These are phyloP conservation scores for Fusarium falciforme DNA, from an alignment of 2,329 filamentous ascomycete species.

Conservation along the genomic window DNA sequence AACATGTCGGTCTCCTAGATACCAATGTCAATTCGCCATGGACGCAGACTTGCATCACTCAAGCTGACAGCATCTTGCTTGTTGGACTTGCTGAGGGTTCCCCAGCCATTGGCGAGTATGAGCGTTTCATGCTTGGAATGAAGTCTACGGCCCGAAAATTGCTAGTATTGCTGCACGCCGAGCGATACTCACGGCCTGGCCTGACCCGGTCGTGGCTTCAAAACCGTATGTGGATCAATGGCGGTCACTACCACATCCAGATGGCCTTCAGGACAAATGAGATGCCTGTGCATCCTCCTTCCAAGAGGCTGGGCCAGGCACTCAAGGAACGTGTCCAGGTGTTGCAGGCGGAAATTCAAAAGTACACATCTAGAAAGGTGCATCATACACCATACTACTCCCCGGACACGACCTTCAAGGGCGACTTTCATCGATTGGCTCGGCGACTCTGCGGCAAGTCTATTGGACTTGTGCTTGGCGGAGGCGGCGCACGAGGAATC, in stretches of 20 bases:
- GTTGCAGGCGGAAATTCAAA: conserved; percentile 95
- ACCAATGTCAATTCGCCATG: conserved; percentile 97
- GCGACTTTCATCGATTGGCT: conserved; percentile 94
- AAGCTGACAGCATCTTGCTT: conserved; percentile 94
- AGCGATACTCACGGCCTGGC: conserved; percentile 87
- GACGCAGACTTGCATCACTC: conserved; percentile 97
- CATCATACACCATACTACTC: conserved; percentile 90
- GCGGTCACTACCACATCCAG: conserved; percentile 96
- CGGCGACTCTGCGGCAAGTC: conserved; percentile 92
- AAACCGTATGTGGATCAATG: conserved; percentile 97
- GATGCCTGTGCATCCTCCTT: conserved; percentile 79
- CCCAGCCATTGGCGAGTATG: conserved; percentile 92
- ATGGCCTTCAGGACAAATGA: conserved; percentile 86
- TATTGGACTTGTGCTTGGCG: conserved; percentile 92
- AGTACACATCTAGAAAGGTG: conserved; percentile 95
- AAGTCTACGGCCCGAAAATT: conserved; percentile 97
- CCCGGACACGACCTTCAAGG: conserved; percentile 91
- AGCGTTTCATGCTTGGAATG: conserved; percentile 94
- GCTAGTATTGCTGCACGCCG: conserved; percentile 87
- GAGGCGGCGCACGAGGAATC: conserved; percentile 91
- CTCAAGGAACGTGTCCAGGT: conserved; percentile 95
- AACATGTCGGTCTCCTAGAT: conserved; percentile 64
- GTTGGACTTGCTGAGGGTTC: conserved; percentile 93
- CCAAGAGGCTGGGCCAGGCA: conserved; percentile 83
- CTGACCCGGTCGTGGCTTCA: conserved; percentile 89